Conservation (phyloP, 1,139 yeast genomes). For the Groenewaldozyma sp. region DNA sequence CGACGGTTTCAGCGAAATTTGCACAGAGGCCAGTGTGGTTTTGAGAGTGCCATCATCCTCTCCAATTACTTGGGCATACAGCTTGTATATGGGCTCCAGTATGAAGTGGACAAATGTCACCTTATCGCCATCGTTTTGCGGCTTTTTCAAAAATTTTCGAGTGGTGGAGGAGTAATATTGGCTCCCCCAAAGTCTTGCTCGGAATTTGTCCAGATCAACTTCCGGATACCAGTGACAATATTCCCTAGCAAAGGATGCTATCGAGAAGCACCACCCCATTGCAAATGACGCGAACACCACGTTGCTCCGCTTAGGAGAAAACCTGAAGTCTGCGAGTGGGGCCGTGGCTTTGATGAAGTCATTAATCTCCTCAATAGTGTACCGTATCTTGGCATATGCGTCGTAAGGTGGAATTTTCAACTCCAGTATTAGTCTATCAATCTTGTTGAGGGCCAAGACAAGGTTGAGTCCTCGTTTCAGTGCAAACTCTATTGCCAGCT, state of each 20-base stretch:
- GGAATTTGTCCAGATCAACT: constrained; percentile 38
- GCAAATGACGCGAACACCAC: constrained; percentile 66
- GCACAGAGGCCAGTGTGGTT: constrained; percentile 35
- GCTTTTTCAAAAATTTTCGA: constrained; percentile 38
- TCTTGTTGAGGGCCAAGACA: constrained; percentile 61
- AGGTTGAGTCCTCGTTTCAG: constrained; percentile 43
- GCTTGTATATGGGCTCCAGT: constrained; percentile 72
- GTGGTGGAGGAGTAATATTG: constrained; percentile 40
- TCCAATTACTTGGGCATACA: constrained; percentile 54
- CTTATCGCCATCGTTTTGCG: constrained; percentile 16
- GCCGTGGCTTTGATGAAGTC: constrained; percentile 32
- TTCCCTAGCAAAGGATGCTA: constrained; percentile 52
- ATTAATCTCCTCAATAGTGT: constrained; percentile 58
- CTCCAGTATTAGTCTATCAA: constrained; percentile 77
- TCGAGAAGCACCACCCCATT: constrained; percentile 54
- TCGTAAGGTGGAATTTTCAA: constrained; percentile 66
- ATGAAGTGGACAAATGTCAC: constrained; percentile 52
- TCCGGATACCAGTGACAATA: constrained; percentile 35
- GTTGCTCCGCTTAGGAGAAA: constrained; percentile 59
- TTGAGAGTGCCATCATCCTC: constrained; percentile 39
- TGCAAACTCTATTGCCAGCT: constrained; percentile 41
- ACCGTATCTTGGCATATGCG: constrained; percentile 57
- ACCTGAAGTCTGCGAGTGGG: constrained; percentile 12
- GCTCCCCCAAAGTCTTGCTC: constrained; percentile 69
- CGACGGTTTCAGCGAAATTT: constrained; percentile 24